Evolutionary conservation across 805 yeast genomes (phyloP).

Genomic region (Candida sanyiensis): DNA sequence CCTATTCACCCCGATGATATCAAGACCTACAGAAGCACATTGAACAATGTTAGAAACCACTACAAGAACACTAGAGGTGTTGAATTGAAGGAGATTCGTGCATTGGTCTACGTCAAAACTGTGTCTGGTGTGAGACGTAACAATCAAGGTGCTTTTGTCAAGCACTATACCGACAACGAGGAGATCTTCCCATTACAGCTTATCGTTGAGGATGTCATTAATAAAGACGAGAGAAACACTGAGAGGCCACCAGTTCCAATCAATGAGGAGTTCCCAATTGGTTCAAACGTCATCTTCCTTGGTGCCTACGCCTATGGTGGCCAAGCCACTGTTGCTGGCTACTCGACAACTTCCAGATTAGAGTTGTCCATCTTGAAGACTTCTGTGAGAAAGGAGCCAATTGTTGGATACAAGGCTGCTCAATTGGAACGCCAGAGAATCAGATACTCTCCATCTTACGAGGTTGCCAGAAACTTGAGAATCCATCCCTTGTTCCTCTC

Average conservation of each 20-base stretch:
- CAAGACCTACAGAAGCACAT: slow-evolving; percentile 39
- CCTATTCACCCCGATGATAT: slow-evolving; percentile 43
- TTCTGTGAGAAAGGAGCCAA: slow-evolving; percentile 48
- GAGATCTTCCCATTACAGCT: slow-evolving; percentile 72
- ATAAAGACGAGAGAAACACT: slow-evolving; percentile 67
- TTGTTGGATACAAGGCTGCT: slow-evolving; percentile 57
- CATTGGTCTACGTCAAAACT: slow-evolving; percentile 63
- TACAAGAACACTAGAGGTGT: slow-evolving; percentile 59
- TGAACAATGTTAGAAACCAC: slow-evolving; percentile 33
- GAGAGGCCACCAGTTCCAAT: slow-evolving; percentile 74
- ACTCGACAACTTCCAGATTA: slow-evolving; percentile 41
- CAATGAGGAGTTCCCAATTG: slow-evolving; percentile 74
- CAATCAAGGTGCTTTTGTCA: slow-evolving; percentile 67
- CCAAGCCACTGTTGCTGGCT: slow-evolving; percentile 61
- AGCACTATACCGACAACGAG: slow-evolving; percentile 52
- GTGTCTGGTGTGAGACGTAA: slow-evolving; percentile 75
- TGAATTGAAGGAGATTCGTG: slow-evolving; percentile 44
- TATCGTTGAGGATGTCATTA: slow-evolving; percentile 65
- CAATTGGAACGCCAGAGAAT: slow-evolving; percentile 48
- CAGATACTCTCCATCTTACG: slow-evolving; percentile 59
- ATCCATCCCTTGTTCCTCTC: slow-evolving; percentile 65
- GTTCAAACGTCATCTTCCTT: slow-evolving; percentile 66
- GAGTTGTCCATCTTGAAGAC: slow-evolving; percentile 49
- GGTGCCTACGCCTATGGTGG: slow-evolving; percentile 89
- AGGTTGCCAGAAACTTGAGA: slow-evolving; percentile 52